Base-by-base conservation (phyloP, 2,329 filamentous ascomycete genomes). In the Aspergillus pseudoviridinutans region DNA sequence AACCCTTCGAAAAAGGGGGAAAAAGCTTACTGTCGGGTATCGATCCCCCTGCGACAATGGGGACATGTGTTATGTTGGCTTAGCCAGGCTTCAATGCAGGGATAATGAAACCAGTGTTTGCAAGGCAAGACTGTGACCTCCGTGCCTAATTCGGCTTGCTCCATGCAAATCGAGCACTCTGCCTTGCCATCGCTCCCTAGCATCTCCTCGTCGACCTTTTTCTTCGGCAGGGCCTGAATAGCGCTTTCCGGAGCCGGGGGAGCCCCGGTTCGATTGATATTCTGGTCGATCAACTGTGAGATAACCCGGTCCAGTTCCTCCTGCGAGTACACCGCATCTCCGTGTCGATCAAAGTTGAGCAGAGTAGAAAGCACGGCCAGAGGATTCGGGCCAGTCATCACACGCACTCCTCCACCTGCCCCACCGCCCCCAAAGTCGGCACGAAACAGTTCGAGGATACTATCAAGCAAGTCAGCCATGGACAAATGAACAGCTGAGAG, bases 141-240 rank as follows among this genome's bases (percentile, higher is more conserved):
- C 29, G 90, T 86, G 10, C 86, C 89, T 38, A 89, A 69, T 27
- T 84, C 81, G 60, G 95, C 87, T 28, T 90, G 84, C 55, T 97
- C 92, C 79, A 97, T 96, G 75, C 94, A 99, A 58, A 99, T 96
- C 38, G 90, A 92, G 73, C 94, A 99, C 69, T 97, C 92, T 1
- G 83, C 84, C 53, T 79, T 82, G 46, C 86, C 88, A 57, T 88
- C 90, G 4, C 78, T 75, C 6, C 82, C 83, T 54, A 95, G 79
- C 83, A 95, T 87, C 46, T 87, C 82, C 57, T 83, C 78, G 52
- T 90, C 84, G 2, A 94, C 79, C 47, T 84, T 84, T 64, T 87
- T 88, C 65, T 87, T 88, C 8, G 90, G 85, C 4, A 99, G 78
- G 3, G 84, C 82, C 27, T 83, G 81, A 55, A 99, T 92, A 0